Evolutionary conservation across 106 monocot species (phyloP).

Genomic region (Apostasia ramifera): DNA sequence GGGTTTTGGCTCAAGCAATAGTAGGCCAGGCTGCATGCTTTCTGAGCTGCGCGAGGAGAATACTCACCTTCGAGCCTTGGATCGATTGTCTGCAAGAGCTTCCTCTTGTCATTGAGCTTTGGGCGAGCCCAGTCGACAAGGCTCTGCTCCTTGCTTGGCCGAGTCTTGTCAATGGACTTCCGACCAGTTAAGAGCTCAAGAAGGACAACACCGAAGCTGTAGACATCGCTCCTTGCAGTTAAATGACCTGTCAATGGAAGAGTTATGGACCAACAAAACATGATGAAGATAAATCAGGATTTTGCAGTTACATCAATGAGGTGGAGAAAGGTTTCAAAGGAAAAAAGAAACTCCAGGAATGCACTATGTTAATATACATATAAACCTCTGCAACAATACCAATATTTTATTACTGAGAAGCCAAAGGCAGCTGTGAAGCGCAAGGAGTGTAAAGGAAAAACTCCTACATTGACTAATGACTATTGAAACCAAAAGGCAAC

Average conservation of each 20-base stretch:
- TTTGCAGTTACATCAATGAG: no score
- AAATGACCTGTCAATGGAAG: constrained; percentile 48
- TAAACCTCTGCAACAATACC: no score
- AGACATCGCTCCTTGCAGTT: constrained; percentile 86
- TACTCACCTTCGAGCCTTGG: constrained; percentile 53
- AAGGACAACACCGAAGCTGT: constrained; percentile 88
- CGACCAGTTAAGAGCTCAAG: constrained; percentile 79
- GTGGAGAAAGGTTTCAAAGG: no score
- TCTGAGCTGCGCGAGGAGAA: constrained; percentile 57
- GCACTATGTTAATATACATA: no score
- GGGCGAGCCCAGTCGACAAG: constrained; percentile 74
- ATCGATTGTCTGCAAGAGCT: constrained; percentile 53
- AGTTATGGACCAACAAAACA: no score
- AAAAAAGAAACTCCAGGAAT: no score
- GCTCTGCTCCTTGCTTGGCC: constrained; percentile 59
- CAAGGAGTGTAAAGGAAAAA: no score
- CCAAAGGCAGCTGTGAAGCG: no score
- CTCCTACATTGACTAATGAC: no score
- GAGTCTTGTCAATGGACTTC: constrained; percentile 62
- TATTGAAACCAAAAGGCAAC: no score
- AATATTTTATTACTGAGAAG: no score
- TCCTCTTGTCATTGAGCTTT: constrained; percentile 55
- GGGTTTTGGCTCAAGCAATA: constrained; percentile 77
- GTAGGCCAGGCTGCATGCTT: constrained; percentile 59
- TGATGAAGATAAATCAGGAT: no score